phyloP scores from a whole-genome alignment of 495 filamentous ascomycete genomes.

The Rusavskia elegans region DNA sequence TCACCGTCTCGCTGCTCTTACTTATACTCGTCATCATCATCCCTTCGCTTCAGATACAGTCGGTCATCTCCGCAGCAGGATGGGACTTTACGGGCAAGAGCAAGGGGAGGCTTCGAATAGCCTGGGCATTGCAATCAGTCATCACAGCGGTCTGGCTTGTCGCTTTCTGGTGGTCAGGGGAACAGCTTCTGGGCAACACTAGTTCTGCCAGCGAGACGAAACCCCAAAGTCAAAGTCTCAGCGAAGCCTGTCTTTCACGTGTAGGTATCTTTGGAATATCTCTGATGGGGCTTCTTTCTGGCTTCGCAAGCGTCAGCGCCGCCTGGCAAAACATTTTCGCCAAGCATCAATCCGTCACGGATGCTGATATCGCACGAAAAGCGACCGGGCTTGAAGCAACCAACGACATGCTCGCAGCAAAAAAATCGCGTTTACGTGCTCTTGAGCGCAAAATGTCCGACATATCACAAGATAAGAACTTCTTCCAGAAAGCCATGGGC shows the following conservation, averaged over 20 bases:
- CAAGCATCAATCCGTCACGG: constrained; percentile 42
- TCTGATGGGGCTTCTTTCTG: constrained; percentile 66
- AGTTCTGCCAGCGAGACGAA: constrained; percentile 13
- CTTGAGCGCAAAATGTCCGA: constrained; percentile 48
- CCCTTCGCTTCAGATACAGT: constrained; percentile 55
- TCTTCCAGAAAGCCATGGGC: constrained; percentile 52
- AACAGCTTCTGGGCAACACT: constrained; percentile 37
- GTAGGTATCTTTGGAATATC: constrained; percentile 70
- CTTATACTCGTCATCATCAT: constrained; percentile 51
- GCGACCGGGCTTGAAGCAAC: constrained; percentile 59
- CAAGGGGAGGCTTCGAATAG: constrained; percentile 28
- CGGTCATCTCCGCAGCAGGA: constrained; percentile 41
- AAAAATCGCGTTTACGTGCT: constrained; percentile 47
- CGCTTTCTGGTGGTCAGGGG: constrained; percentile 60
- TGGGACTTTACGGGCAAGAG: constrained; percentile 36
- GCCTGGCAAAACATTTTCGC: constrained; percentile 67
- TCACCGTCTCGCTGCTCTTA: constrained; percentile 49
- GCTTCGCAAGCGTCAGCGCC: constrained; percentile 65
- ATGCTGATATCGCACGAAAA: constrained; percentile 54
- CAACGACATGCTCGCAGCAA: constrained; percentile 54
- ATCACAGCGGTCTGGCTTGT: constrained; percentile 47
- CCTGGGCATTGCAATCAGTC: constrained; percentile 41
- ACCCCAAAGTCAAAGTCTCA: constrained; percentile 29
- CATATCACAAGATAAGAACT: constrained; percentile 16
- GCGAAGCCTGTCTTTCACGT: constrained; percentile 58